Evolutionary conservation across 345 rosid genomes (phyloP).

Genomic region (rapeseed (Brassica napus)): DNA sequence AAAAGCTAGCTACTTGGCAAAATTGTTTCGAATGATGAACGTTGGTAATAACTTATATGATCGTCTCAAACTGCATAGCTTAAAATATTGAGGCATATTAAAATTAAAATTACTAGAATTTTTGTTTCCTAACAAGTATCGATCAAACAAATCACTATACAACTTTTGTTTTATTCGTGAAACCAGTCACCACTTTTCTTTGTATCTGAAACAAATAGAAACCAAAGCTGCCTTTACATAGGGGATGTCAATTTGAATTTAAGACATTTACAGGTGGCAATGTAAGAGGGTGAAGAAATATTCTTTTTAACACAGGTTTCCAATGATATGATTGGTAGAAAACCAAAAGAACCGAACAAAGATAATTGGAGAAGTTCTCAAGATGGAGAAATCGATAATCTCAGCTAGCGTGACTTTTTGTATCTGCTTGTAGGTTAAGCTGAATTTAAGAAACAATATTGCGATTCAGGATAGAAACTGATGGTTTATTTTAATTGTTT

Average conservation of each 20-base stretch:
- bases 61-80: neutral
- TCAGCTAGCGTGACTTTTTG: neutral
- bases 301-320: neutral
- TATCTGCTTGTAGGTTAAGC: neutral
- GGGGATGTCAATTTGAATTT: neutral
- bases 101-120: neutral
- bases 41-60: neutral
- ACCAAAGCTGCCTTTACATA: neutral
- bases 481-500: neutral
- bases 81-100: neutral
- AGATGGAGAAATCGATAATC: neutral
- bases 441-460: neutral
- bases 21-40: neutral
- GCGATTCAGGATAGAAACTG: neutral
- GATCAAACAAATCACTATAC: neutral
- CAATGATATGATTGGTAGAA: neutral
- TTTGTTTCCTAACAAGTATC: neutral
- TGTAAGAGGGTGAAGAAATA: neutral
- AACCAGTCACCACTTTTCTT: neutral
- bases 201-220: neutral
- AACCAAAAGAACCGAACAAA: neutral
- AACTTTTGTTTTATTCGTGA: neutral
- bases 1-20: neutral
- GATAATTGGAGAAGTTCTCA: neutral
- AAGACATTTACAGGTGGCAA: neutral